Percentiles rank a stretch among this genome's conserved stretches.
Conservation (phyloP, 169 alveolate genomes). For the Eimeria praecox region DNA sequence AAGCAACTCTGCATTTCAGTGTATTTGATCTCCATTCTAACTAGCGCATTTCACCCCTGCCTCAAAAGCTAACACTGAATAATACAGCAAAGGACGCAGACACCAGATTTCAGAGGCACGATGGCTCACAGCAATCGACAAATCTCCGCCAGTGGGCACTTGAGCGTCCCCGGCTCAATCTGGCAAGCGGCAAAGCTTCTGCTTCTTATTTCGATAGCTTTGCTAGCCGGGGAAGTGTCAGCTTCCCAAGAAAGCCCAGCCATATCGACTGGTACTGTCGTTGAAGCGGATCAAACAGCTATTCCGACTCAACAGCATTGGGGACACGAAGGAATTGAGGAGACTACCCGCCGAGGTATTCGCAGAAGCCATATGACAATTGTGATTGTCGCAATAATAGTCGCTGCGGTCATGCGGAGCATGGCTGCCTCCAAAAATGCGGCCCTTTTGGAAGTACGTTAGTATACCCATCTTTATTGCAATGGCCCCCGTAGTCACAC, state of each 20-base stretch:
- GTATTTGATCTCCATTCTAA: not conserved
- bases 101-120: not conserved
- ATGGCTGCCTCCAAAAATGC: not conserved
- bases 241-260: not conserved
- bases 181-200: conserved; percentile 3
- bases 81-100: not conserved
- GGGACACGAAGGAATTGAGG: not conserved
- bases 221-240: not conserved
- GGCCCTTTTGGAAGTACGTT: not conserved
- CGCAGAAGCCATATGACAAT: not conserved
- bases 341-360: not conserved
- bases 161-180: not conserved
- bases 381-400: not conserved
- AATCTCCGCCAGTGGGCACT: not conserved
- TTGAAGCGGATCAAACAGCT: not conserved
- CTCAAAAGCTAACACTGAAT: not conserved
- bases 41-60: not conserved
- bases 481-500: not conserved
- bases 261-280: not conserved
- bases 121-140: conserved; percentile 3
- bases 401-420: not conserved
- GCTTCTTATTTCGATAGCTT: not conserved
- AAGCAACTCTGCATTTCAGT: not conserved
- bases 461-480: not conserved
- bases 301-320: not conserved